Percentiles rank a stretch among this genome's conserved stretches.
phyloP scores from a whole-genome alignment of 495 filamentous ascomycete species.

The Coniosporium apollinis region DNA sequence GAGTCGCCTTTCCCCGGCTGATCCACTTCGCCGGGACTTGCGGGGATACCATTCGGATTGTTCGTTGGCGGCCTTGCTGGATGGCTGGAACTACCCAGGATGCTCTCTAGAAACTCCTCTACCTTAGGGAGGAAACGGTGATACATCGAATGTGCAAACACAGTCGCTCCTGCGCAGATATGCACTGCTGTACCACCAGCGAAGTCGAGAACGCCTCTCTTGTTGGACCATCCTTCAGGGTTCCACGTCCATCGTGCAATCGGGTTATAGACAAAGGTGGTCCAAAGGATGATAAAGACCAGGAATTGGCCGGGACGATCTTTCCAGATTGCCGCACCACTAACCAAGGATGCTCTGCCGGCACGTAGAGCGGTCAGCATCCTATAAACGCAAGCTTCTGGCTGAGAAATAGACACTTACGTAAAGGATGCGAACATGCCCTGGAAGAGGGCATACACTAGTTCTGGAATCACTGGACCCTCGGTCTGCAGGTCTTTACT shows the following conservation, averaged over 20 bases:
- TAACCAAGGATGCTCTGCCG: constrained; percentile 33
- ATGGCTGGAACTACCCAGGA: constrained; percentile 4
- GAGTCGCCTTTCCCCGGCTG: constrained; percentile 25
- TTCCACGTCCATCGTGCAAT: constrained; percentile 48
- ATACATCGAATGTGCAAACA: too few relatives aligned
- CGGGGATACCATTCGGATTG: constrained; percentile 36
- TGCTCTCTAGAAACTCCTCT: too few relatives aligned
- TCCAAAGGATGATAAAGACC: constrained; percentile 41
- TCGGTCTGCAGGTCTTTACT: too few relatives aligned
- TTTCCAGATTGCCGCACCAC: constrained; percentile 37
- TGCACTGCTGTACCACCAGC: constrained; percentile 25
- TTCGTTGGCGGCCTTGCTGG: constrained; percentile 28
- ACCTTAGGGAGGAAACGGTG: too few relatives aligned
- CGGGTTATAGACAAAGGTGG: constrained; percentile 42
- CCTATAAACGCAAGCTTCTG: too few relatives aligned
- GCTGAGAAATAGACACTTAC: too few relatives aligned
- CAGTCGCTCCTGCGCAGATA: too few relatives aligned
- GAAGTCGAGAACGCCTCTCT: constrained; percentile 37
- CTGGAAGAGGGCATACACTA: constrained; percentile 41
- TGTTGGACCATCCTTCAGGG: constrained; percentile 38
- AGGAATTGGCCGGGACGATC: constrained; percentile 38
- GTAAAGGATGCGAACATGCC: constrained; percentile 41
- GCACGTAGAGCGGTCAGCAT: too few relatives aligned
- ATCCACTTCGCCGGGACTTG: constrained; percentile 37
- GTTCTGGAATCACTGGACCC: constrained; percentile 41